Percentiles rank a stretch among this genome's conserved stretches.
phyloP scores from a whole-genome alignment of 2,329 filamentous ascomycete species.

The Neocucurbitaria cava region DNA sequence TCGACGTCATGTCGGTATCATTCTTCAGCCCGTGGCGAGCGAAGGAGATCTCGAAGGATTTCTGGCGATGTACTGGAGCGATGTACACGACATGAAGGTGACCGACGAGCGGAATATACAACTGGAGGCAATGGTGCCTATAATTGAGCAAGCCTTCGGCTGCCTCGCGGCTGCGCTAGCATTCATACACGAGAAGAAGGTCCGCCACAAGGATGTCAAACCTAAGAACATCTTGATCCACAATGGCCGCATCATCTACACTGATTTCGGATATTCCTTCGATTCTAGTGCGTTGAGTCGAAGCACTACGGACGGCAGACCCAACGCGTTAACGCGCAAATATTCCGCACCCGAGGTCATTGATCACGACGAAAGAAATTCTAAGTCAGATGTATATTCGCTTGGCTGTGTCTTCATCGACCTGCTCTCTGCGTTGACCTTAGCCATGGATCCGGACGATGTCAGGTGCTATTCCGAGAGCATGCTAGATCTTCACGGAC shows the following conservation, averaged over 20 bases:
- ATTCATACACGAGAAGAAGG: conserved; percentile 22
- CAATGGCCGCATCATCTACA: conserved; percentile 19
- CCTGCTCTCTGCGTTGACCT: conserved; percentile 14
- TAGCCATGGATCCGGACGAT: not conserved
- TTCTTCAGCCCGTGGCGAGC: conserved; percentile 24
- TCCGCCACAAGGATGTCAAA: conserved; percentile 34
- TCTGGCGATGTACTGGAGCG: conserved; percentile 9
- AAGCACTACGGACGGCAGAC: conserved; percentile 22
- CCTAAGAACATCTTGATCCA: conserved; percentile 28
- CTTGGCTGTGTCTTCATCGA: conserved; percentile 18
- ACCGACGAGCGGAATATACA: too few species aligned
- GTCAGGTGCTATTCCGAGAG: not conserved
- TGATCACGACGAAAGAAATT: conserved; percentile 16
- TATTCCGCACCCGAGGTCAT: conserved; percentile 29
- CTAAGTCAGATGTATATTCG: conserved; percentile 15
- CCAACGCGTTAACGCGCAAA: conserved; percentile 5
- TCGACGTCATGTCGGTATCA: conserved; percentile 12
- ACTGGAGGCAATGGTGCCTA: not conserved
- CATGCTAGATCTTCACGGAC: not conserved
- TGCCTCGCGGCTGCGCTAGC: conserved; percentile 21
- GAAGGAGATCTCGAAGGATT: conserved; percentile 26
- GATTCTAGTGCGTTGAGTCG: conserved; percentile 9
- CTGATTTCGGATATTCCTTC: conserved; percentile 28
- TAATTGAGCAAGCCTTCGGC: conserved; percentile 17
- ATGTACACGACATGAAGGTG: not conserved